These are phyloP conservation scores for Eucalyptus microcorys DNA, from an alignment of 345 rosid species.

Conservation along the genomic window DNA sequence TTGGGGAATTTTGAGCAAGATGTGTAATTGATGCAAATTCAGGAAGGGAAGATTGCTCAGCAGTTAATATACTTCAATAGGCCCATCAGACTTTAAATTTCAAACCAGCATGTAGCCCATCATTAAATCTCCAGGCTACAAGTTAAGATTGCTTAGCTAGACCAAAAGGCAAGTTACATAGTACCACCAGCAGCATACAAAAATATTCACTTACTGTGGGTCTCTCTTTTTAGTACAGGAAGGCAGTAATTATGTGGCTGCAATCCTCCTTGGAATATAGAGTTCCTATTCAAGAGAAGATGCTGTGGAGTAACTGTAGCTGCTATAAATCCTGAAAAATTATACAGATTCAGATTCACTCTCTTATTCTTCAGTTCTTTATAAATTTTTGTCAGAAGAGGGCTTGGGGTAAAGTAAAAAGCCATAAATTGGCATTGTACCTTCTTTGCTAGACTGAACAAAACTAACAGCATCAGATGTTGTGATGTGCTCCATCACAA, in stretches of 20 bases:
- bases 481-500: slow-evolving; percentile 94
- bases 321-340: slow-evolving; percentile 45
- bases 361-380: background rate
- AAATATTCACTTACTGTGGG: slow-evolving; percentile 38
- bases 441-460: slow-evolving; percentile 78
- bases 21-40: background rate
- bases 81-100: background rate
- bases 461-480: slow-evolving; percentile 78
- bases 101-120: background rate
- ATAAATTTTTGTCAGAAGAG: background rate
- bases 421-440: slow-evolving; percentile 1
- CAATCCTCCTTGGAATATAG: slow-evolving; percentile 89
- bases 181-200: background rate
- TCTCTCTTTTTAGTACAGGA: slow-evolving; percentile 90
- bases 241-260: slow-evolving; percentile 94
- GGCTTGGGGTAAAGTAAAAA: background rate
- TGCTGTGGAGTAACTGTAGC: slow-evolving; percentile 98
- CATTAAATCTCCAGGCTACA: background rate
- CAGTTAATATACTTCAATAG: background rate
- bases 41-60: background rate
- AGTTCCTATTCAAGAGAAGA: slow-evolving; percentile 84
- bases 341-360: background rate
- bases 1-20: background rate
- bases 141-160: background rate
- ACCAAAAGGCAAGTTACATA: background rate